Percentiles rank a stretch among this genome's conserved stretches.
These are phyloP conservation scores for Hypoxylon sp. DNA, from an alignment of 2,329 filamentous ascomycete species.

Conservation along the genomic window DNA sequence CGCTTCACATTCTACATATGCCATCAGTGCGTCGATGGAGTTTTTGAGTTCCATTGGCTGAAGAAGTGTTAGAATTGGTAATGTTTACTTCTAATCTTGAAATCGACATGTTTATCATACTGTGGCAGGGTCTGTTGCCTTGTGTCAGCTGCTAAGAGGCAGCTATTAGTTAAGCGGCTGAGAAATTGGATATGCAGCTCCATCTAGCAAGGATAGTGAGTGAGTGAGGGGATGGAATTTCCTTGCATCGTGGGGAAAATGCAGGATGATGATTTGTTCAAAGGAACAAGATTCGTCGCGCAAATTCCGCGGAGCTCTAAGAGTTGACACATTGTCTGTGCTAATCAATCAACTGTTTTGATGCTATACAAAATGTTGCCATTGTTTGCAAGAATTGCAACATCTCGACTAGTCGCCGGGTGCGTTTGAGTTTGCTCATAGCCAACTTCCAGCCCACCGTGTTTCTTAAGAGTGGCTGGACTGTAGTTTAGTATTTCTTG, in stretches of 20 bases:
- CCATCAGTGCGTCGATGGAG: not conserved
- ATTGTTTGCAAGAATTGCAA: conserved; percentile 23
- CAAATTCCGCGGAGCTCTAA: not conserved
- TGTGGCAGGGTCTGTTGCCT: not conserved
- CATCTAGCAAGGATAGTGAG: not conserved
- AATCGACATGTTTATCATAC: conserved; percentile 1
- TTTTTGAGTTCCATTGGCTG: not conserved
- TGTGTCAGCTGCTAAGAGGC: not conserved
- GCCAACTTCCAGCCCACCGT: not conserved
- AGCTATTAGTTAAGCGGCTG: not conserved
- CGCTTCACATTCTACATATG: conserved; percentile 1
- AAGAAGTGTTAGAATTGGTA: conserved; percentile 1
- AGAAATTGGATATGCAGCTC: not conserved
- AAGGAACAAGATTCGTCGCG: not conserved
- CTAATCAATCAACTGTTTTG: not conserved
- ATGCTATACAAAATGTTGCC: conserved; percentile 24
- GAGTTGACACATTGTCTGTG: not conserved
- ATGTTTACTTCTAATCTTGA: not conserved
- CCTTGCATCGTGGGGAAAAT: not conserved
- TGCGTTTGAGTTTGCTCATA: too few species aligned
- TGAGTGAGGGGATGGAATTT: not conserved
- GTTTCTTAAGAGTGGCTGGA: not conserved
- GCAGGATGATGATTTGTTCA: not conserved
- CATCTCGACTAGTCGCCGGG: conserved; percentile 2
- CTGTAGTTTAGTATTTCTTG: conserved; percentile 6